Percentiles rank a stretch among this genome's conserved stretches.
phyloP scores from a whole-genome alignment of 345 rosid genomes.

The Leavenworthia alabamica region DNA sequence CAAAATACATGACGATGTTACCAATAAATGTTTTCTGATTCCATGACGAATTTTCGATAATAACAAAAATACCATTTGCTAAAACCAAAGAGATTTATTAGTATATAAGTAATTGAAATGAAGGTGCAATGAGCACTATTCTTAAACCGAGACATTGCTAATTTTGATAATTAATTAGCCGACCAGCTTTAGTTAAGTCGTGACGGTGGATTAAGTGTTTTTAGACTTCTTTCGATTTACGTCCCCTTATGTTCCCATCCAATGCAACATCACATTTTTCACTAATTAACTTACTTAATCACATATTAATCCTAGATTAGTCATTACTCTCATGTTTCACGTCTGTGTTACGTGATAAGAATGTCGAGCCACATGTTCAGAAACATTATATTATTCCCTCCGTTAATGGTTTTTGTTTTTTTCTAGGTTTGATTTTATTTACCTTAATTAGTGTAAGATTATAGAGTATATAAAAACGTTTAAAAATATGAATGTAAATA shows the following conservation, averaged over 20 bases:
- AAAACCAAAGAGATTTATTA: background rate
- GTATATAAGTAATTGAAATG: background rate
- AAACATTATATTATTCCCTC: background rate
- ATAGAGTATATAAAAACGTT: background rate
- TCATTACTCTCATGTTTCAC: background rate
- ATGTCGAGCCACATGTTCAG: background rate
- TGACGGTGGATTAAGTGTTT: slow-evolving; percentile 28
- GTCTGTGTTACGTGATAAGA: background rate
- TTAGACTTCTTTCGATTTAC: slow-evolving; percentile 18
- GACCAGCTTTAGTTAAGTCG: slow-evolving; percentile 14
- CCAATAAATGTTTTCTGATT: slow-evolving; percentile 20
- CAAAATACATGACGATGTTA: slow-evolving; percentile 19
- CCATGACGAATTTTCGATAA: slow-evolving; percentile 10
- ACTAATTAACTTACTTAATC: slow-evolving; percentile 10
- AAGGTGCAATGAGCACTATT: slow-evolving; percentile 14
- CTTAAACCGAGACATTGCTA: slow-evolving; percentile 8
- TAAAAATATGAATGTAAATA: background rate
- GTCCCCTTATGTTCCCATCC: slow-evolving; percentile 24
- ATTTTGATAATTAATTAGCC: slow-evolving; percentile 20
- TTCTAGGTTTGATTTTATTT: background rate
- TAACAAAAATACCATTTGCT: background rate
- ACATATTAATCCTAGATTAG: slow-evolving; percentile 4
- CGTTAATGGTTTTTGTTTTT: background rate
- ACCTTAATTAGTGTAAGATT: background rate
- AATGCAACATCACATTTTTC: slow-evolving; percentile 19